Evolutionary conservation across 345 rosid genomes (phyloP).

Genomic region (Populus alba): DNA sequence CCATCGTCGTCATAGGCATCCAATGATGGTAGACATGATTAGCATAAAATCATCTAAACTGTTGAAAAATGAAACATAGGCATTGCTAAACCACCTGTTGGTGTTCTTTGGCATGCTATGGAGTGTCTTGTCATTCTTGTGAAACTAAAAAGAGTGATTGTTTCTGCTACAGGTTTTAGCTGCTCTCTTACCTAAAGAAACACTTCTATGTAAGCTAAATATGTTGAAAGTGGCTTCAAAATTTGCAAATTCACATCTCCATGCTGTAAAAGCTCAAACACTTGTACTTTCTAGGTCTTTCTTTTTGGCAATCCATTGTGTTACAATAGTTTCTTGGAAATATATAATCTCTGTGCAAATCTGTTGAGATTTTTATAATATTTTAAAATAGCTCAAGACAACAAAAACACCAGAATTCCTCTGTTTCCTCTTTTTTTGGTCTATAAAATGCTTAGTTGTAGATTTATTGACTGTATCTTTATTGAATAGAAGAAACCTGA

Average conservation of each 20-base stretch:
- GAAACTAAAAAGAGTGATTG: constrained; percentile 6
- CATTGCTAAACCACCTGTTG: no score
- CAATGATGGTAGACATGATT: no score
- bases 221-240: constrained; percentile 54
- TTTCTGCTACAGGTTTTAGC: constrained; percentile 48
- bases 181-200: constrained; percentile 54
- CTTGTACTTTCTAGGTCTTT: constrained; percentile 56
- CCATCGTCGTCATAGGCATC: background rate
- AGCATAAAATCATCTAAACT: no score
- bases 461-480: no score
- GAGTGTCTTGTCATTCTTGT: no score
- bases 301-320: background rate
- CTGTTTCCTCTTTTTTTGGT: no score
- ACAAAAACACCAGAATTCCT: no score
- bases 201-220: constrained; percentile 69
- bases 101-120: no score
- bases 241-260: constrained; percentile 59
- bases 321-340: background rate
- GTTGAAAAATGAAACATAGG: no score
- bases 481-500: no score
- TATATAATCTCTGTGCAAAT: background rate
- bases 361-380: background rate
- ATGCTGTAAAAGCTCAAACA: constrained; percentile 58
- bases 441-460: no score
- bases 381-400: background rate